Conservation (phyloP, 2,329 filamentous ascomycete genomes). For the Fusarium chaquense region DNA sequence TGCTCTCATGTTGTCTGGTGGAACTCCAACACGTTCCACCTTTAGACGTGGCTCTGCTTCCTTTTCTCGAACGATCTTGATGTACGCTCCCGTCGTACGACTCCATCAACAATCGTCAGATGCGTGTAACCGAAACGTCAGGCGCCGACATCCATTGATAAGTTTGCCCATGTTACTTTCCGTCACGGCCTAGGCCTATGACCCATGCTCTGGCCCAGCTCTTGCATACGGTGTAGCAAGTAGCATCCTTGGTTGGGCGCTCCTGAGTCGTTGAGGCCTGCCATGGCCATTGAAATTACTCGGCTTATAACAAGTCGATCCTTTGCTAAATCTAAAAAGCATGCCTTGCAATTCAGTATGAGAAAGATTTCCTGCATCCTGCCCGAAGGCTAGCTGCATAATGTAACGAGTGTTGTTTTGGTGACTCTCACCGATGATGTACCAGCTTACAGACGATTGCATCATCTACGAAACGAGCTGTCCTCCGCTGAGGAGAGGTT, state of each 20-base stretch:
- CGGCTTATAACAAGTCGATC: constrained; percentile 8
- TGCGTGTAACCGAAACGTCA: constrained; percentile 25
- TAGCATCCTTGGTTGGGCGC: constrained; percentile 9
- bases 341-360: constrained; percentile 21
- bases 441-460: constrained; percentile 29
- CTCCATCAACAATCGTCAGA: constrained; percentile 16
- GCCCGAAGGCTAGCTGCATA: constrained; percentile 36
- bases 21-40: constrained; percentile 33
- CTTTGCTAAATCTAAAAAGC: constrained; percentile 5
- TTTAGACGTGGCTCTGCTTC: constrained; percentile 39
- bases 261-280: constrained; percentile 30
- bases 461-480: constrained; percentile 27
- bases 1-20: constrained; percentile 9
- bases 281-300: constrained; percentile 17
- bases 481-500: constrained; percentile 5
- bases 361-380: constrained; percentile 29
- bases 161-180: constrained; percentile 19
- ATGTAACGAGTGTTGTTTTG: constrained; percentile 34
- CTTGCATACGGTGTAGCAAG: constrained; percentile 2
- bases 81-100: constrained; percentile 35
- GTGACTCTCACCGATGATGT: constrained; percentile 32
- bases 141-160: constrained; percentile 23
- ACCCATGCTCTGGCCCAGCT: constrained; percentile 1
- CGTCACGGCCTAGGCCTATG: constrained; percentile 6
- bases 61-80: constrained; percentile 43